Base-by-base conservation (phyloP, 2,329 filamentous ascomycete species). In the Tolypocladium tundrense region DNA sequence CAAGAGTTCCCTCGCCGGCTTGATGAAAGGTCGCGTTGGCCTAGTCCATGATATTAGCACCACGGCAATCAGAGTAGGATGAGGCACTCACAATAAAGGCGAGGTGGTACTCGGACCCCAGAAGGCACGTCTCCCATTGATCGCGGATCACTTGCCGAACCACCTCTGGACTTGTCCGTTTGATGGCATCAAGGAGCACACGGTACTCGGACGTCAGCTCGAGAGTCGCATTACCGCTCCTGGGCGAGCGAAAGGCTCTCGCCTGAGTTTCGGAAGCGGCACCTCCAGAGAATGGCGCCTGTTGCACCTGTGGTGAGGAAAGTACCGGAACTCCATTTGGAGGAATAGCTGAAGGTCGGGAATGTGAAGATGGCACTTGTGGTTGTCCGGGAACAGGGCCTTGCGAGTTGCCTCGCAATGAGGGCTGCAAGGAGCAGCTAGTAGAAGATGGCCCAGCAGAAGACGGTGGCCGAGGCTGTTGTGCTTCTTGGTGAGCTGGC, bases 61-160 rank as follows among this genome's bases (percentile, higher is more conserved):
- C 27, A 27, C 4, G 16, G 14, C 14, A 45, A 24, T 27, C 24
- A 21, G 35, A 24, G 14, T 27, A 50, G 39, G 7, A 7, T 8
- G 13, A 24, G 24, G 21, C 35, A 39, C 79, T 72, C 66, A 83
- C 79, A 56, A 83, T 58, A 60, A 83, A 83, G 2, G 75, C 73
- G 48, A 75, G 70, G 60, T 83, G 80, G 58, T 79, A 82, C 13
- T 80, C 76, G 4, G 77, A 79, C 11, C 80, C 80, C 4, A 77
- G 57, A 2, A 82, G 60, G 21, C 75, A 75, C 61, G 77, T 80
- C 48, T 79, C 70, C 77, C 79, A 81, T 57, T 77, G 72, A 60
- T 81, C 79, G 31, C 80, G 72, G 13, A 83, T 62, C 1, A 73
- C 73, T 51, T 77, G 75, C 14, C 79, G 73, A 24, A 82, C 76